Conservation (phyloP, 106 monocot species). For the Agapanthus africanus region DNA sequence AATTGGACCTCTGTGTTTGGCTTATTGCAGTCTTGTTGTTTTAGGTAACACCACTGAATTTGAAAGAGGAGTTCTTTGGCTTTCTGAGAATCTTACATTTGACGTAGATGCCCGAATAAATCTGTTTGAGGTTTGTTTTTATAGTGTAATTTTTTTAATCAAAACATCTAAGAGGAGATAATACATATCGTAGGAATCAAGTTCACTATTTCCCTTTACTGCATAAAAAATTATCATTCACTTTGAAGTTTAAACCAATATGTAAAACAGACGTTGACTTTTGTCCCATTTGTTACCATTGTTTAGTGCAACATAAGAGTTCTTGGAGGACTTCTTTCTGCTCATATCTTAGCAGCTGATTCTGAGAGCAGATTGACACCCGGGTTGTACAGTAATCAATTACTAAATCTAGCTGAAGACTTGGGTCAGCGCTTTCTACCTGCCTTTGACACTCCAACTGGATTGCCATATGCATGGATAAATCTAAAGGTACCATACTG, state of each 20-base stretch:
- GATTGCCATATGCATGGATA: slow-evolving; percentile 93
- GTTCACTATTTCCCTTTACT: no score
- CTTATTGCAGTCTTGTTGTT: slow-evolving; percentile 80
- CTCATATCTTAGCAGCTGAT: slow-evolving; percentile 86
- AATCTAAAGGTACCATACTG: slow-evolving; percentile 63
- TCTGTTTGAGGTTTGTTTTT: slow-evolving; percentile 73
- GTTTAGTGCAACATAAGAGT: slow-evolving; percentile 96
- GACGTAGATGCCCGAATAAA: slow-evolving; percentile 88
- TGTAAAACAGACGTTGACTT: background rate
- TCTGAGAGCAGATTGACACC: slow-evolving; percentile 45
- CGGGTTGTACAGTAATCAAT: slow-evolving; percentile 58
- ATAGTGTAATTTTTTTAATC: background rate
- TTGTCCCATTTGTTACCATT: slow-evolving; percentile 24
- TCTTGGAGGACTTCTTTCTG: slow-evolving; percentile 95
- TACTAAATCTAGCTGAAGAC: slow-evolving; percentile 73
- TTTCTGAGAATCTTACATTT: slow-evolving; percentile 76
- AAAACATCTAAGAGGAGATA: no score
- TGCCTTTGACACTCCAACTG: slow-evolving; percentile 89
- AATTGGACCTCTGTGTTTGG: slow-evolving; percentile 32
- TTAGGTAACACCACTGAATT: slow-evolving; percentile 88
- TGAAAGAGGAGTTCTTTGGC: slow-evolving; percentile 85
- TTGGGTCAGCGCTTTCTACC: slow-evolving; percentile 71
- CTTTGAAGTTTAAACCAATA: background rate
- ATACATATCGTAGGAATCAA: no score
- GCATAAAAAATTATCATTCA: background rate